Evolutionary conservation across 2,329 filamentous ascomycete genomes (phyloP).

Genomic region (Podosphaera aphanis): DNA sequence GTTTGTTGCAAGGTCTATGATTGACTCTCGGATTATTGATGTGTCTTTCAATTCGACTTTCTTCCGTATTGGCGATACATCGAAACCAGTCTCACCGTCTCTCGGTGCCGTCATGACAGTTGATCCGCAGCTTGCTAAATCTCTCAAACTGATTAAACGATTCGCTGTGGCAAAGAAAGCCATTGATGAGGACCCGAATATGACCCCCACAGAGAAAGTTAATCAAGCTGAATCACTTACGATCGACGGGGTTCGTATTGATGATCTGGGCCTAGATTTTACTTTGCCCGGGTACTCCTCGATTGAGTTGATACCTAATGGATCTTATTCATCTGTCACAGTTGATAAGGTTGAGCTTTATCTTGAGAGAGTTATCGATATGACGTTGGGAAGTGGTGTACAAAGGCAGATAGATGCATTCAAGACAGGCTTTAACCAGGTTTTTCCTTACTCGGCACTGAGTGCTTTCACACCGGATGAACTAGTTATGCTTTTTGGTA

Average conservation of each 20-base stretch:
- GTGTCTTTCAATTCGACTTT: conserved; percentile 94
- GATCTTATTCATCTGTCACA: conserved; percentile 51
- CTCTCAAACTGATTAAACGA: conserved; percentile 65
- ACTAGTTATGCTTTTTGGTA: conserved; percentile 80
- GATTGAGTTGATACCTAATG: conserved; percentile 60
- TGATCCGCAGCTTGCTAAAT: conserved; percentile 65
- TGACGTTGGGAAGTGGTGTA: conserved; percentile 76
- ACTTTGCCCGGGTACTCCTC: conserved; percentile 75
- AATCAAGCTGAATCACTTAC: conserved; percentile 43
- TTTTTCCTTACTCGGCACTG: conserved; percentile 83
- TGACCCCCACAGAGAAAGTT: conserved; percentile 47
- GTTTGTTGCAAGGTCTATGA: conserved; percentile 93
- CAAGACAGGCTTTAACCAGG: conserved; percentile 72
- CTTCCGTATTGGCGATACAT: conserved; percentile 66
- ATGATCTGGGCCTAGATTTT: conserved; percentile 81
- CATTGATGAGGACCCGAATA: conserved; percentile 46
- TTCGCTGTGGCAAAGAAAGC: conserved; percentile 65
- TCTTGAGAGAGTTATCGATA: conserved; percentile 70
- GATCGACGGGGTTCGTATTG: conserved; percentile 54
- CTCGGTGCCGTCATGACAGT: conserved; percentile 76
- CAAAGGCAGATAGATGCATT: conserved; percentile 79
- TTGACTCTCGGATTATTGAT: conserved; percentile 93
- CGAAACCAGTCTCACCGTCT: conserved; percentile 48
- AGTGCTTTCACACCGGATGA: conserved; percentile 89
- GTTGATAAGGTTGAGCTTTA: conserved; percentile 84